Evolutionary conservation across 768 basidiomycete species (phyloP), one percentile per base, ranked within the genome.

Genomic region (Mycena alexandri): DNA sequence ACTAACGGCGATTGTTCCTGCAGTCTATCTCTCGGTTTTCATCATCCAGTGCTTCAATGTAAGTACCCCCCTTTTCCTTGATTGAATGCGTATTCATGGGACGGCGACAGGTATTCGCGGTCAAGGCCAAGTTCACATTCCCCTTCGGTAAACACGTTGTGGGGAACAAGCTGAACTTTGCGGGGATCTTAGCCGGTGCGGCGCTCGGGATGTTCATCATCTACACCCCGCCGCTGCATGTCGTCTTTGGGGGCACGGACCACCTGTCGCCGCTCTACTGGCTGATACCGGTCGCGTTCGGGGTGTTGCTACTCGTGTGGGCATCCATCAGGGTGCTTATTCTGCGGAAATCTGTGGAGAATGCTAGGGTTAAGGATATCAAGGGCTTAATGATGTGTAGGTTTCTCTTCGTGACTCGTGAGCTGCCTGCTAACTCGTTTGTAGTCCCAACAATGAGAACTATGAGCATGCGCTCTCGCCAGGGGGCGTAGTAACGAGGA

Each of bases 31-130:
- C n/a, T 87, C 87, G 5, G 81, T 91, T 38, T 90, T 90, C 80
- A 88, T 90, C 69, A 84, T 81, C 17, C 90, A 90, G 73, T 90
- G 89, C 75, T 90, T 90, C 81, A 90, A 90, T 71, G 89, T 89
- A 70, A 24, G 81, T 52, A 29, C n/a, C n/a, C 22, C 14, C 43
- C 24, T 12, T 21, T 24, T 14, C 41, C 52, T 7, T 42, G 0
- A 38, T 22, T 46, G 33, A 44, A 47, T 8, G 12, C 55, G 47
- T 36, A 59, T 52, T 52, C 6, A 47, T 44, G 25, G 17, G 46
- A 5, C 44, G 24, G 3, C 38, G 38, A 2, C 63, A 88, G 87
- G 85, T 90, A 34, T 90, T 89, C 69, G 89, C 89, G 1, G 89
- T 91, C 38, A 90, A 90, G 79, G 89, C 89, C 33, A 84, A 81